phyloP scores from a whole-genome alignment of 2,329 filamentous ascomycete species.

The Aspergillus aculeatinus region DNA sequence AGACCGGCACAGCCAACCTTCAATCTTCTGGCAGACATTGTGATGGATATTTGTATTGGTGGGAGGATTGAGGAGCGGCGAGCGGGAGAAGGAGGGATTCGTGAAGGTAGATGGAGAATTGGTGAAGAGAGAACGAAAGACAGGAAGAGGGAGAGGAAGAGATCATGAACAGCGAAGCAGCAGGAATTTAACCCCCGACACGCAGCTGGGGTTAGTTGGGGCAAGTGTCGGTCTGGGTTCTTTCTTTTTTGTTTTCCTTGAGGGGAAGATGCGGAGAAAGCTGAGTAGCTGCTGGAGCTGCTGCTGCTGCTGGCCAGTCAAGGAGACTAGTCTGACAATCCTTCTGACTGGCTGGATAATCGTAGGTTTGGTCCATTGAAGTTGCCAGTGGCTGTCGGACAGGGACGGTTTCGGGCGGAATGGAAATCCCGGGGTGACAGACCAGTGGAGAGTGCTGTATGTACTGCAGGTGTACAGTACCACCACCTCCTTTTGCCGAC shows the following conservation, averaged over 20 bases:
- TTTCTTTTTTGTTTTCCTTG: neutral
- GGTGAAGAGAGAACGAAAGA: neutral
- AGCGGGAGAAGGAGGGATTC: neutral
- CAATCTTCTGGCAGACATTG: slow-evolving; percentile 35
- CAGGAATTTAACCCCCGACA: slow-evolving; percentile 9
- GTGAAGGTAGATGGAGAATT: neutral
- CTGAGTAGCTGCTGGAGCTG: neutral
- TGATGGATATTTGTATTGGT: neutral
- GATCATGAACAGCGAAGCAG: neutral
- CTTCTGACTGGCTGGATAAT: no score
- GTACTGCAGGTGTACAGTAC: neutral
- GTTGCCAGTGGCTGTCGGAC: neutral
- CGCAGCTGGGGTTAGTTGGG: neutral
- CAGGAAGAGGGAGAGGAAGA: neutral
- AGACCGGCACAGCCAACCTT: slow-evolving; percentile 51
- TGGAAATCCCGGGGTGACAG: neutral
- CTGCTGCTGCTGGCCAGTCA: neutral
- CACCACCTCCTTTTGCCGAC: neutral
- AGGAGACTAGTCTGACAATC: neutral
- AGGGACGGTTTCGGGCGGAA: neutral
- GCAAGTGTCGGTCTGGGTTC: slow-evolving; percentile 13
- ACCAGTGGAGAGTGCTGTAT: neutral
- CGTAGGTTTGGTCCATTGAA: no score
- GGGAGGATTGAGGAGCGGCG: neutral
- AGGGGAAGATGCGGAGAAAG: neutral